phyloP scores from a whole-genome alignment of 352 stramenopile genomes.

The Thalassiosira ordinaria region DNA sequence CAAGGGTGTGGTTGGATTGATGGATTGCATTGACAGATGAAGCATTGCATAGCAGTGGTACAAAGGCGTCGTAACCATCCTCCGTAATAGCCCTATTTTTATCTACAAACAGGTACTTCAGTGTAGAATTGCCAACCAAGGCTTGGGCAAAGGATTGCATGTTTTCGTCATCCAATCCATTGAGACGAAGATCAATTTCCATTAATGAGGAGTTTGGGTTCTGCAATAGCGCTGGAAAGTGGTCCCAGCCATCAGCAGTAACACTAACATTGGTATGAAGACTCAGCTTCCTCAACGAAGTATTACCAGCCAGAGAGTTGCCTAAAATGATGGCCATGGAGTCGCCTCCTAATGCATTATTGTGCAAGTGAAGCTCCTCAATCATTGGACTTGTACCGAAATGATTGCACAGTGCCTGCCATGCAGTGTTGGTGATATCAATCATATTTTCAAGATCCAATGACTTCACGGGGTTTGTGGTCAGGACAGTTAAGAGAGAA shows the following conservation, averaged over 20 bases:
- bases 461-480: no score
- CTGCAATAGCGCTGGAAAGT: background rate
- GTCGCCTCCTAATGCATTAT: no score
- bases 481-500: no score
- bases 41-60: background rate
- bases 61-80: background rate
- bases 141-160: background rate
- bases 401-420: no score
- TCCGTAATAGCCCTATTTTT: background rate
- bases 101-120: background rate
- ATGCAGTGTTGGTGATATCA: no score
- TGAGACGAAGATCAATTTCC: background rate
- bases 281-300: no score
- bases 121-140: background rate
- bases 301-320: no score
- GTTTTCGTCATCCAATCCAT: background rate
- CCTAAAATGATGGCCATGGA: no score
- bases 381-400: no score
- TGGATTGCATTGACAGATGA: background rate
- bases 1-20: background rate
- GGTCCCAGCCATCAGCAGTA: background rate
- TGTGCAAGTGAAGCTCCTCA: no score
- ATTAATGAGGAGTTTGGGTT: background rate
- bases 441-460: no score
- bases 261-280: no score